A percentile compares a stretch with the other conserved stretches of the same genome.
These are phyloP conservation scores for Trichoderma harzianum DNA, from an alignment of 2,329 filamentous ascomycete species.

Conservation along the genomic window DNA sequence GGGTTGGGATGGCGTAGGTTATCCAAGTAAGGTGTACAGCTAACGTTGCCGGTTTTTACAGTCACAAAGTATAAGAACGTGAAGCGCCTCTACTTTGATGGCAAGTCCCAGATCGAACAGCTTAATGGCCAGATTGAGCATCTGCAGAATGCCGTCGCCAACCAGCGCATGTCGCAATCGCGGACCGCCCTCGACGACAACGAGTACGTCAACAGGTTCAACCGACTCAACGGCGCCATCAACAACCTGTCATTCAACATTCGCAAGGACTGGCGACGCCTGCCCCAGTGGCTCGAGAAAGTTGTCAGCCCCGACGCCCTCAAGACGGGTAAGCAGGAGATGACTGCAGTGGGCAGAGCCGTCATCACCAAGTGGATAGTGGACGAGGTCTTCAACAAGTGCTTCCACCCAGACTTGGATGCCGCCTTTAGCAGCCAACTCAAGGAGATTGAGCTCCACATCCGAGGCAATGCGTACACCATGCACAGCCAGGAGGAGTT, in stretches of 20 bases:
- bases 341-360: conserved; percentile 91
- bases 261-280: conserved; percentile 83
- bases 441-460: conserved; percentile 83
- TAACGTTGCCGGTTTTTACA: conserved; percentile 35
- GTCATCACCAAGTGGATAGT: conserved; percentile 87
- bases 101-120: conserved; percentile 86
- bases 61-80: conserved; percentile 97
- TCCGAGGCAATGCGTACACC: conserved; percentile 72
- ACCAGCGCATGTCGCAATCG: conserved; percentile 91
- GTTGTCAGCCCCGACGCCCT: conserved; percentile 84
- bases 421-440: conserved; percentile 70
- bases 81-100: conserved; percentile 95
- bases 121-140: conserved; percentile 86
- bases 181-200: conserved; percentile 92
- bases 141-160: conserved; percentile 94
- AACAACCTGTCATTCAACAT: conserved; percentile 95
- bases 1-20: background rate
- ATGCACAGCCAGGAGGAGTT: conserved; percentile 80
- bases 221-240: conserved; percentile 86
- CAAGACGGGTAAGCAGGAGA: conserved; percentile 88
- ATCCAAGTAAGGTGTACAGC: background rate
- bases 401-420: conserved; percentile 89
- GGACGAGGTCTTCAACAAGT: conserved; percentile 85
- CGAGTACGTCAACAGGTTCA: conserved; percentile 87
- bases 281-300: conserved; percentile 76